phyloP scores from a whole-genome alignment of 169 alveolate genomes.

The Theileria orientalis region DNA sequence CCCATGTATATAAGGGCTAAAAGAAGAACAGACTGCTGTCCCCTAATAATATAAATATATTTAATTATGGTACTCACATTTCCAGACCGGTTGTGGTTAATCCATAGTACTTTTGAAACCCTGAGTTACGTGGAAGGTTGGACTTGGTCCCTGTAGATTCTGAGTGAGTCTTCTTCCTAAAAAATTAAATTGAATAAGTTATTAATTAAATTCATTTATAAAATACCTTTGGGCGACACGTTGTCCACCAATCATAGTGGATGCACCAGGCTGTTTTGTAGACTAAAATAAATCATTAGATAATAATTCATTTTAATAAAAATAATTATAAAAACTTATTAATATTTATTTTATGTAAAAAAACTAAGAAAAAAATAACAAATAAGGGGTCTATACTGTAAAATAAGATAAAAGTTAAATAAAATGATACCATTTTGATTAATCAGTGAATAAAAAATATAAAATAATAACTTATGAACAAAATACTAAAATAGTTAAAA shows the following conservation, averaged over 20 bases:
- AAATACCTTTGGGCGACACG: slow-evolving; percentile 52
- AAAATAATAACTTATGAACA: no score
- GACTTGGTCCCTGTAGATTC: slow-evolving; percentile 56
- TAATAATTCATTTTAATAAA: neutral
- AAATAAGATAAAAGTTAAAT: no score
- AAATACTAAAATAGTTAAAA: no score
- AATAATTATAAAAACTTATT: no score
- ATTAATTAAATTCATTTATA: neutral
- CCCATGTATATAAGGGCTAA: slow-evolving; percentile 74
- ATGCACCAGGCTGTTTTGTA: slow-evolving; percentile 21
- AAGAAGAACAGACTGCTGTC: slow-evolving; percentile 75
- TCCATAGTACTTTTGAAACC: slow-evolving; percentile 62
- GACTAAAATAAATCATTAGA: slow-evolving; percentile 27
- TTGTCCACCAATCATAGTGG: slow-evolving; percentile 68
- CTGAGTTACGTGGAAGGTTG: slow-evolving; percentile 61
- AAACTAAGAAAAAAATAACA: no score
- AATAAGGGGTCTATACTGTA: no score
- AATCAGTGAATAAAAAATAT: no score
- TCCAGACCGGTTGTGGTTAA: slow-evolving; percentile 54
- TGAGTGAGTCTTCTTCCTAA: slow-evolving; percentile 26
- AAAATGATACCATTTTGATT: no score
- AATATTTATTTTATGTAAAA: no score
- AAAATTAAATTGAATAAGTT: slow-evolving; percentile 1
- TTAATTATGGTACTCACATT: slow-evolving; percentile 16
- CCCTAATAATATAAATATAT: slow-evolving; percentile 35